These are phyloP conservation scores for Cyclotella choctawhatcheeana DNA, from an alignment of 108 stramenopile species.

Conservation along the genomic window DNA sequence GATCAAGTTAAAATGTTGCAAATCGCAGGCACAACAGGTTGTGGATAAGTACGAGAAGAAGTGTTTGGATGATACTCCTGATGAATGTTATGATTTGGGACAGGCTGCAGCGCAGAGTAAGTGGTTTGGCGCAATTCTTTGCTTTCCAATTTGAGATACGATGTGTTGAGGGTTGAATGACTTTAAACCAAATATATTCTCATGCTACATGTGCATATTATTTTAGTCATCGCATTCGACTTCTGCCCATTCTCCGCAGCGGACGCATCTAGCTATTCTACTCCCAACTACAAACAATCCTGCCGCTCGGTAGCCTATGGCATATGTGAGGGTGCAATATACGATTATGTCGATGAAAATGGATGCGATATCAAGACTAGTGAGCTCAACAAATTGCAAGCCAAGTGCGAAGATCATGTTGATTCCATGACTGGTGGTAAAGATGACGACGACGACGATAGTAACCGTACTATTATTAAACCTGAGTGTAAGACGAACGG, in stretches of 20 bases:
- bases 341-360: background rate
- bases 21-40: conserved; percentile 1
- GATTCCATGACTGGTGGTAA: conserved; percentile 21
- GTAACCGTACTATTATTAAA: no score
- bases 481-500: no score
- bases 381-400: background rate
- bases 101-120: conserved; percentile 4
- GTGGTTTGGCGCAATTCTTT: background rate
- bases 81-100: conserved; percentile 18
- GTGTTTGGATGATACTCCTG: conserved; percentile 6
- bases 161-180: no score
- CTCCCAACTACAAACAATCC: conserved; percentile 4
- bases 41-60: conserved; percentile 15
- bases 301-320: conserved; percentile 10
- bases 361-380: conserved; percentile 3
- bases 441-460: no score
- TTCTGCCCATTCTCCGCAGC: conserved; percentile 12
- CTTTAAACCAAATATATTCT: background rate
- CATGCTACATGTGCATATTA: background rate
- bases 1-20: no score
- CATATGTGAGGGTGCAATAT: conserved; percentile 4
- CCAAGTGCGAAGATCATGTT: conserved; percentile 11
- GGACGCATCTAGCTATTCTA: background rate
- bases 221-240: conserved; percentile 1
- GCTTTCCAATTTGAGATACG: background rate